Base-by-base conservation (phyloP, 1,284 basidiomycete genomes). In the Heterobasidion parviporum region DNA sequence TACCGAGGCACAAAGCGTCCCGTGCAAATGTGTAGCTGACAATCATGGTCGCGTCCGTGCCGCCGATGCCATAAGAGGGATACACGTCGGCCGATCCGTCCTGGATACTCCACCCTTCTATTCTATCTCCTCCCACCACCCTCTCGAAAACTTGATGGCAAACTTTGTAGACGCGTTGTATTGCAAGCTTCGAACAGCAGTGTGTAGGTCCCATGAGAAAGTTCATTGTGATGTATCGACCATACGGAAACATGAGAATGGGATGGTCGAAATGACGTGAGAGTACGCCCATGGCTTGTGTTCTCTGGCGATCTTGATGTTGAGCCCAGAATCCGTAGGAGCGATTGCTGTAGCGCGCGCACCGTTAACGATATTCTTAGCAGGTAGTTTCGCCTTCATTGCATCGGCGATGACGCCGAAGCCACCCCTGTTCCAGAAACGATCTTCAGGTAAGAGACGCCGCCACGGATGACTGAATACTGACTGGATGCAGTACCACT, bases 41-140 rank as follows among this genome's bases (percentile, higher is more conserved):
- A 16, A 65, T 59, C 41, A 65, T 50, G n/a, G 50, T 53, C 14
- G 34, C 55, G 26, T 38, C 49, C 6, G 54, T 48, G 20, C 56
- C 59, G 36, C 54, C 57, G 10, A 62, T 50, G 12, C 64, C 64
- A 54, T 62, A 52, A 5, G 61, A 64, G 2, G 70, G 70, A 58
- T 72, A 72, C 2, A 72, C 15, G 62, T 60, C 16, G 64, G 67
- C 18, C 63, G 59, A 55, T 72, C 70, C 0, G 68, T 70, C 53
- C 55, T 61, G 3, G 64, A 63, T 32, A 60, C 60, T 4, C 68
- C 69, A 20, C 67, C 67, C 18, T 57, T 50, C 9, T 41, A 6
- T 12, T 38, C 53, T 41, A 58, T 54, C 14, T 57, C 47, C 59
- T 68, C 62, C 69, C 70, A 72, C 69, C 69, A 72, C 7, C 64